phyloP scores from a whole-genome alignment of 73 alveolate genomes.

The Halteria grandinella region DNA sequence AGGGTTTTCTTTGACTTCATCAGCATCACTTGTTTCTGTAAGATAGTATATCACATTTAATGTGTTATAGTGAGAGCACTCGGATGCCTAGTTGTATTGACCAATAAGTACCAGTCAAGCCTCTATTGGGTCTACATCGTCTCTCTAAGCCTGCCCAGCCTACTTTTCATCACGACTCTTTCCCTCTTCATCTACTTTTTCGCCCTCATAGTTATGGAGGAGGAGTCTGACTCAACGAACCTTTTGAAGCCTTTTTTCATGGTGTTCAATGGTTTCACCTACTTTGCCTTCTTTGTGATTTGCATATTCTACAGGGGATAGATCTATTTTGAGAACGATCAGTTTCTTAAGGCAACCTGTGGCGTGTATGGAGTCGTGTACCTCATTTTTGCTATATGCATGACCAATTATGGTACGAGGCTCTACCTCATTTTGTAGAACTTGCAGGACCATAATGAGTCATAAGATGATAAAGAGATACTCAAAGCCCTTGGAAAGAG shows the following conservation, averaged over 20 bases:
- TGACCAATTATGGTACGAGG: constrained; percentile 49
- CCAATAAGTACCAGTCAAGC: neutral
- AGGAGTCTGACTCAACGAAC: constrained; percentile 28
- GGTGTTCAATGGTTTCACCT: constrained; percentile 30
- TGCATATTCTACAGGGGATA: constrained; percentile 15
- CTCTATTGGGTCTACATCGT: constrained; percentile 36
- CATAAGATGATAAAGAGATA: constrained; percentile 14
- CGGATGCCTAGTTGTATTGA: constrained; percentile 7
- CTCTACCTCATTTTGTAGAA: constrained; percentile 31
- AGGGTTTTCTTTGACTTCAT: constrained; percentile 17
- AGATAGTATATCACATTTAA: neutral
- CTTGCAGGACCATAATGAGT: constrained; percentile 5
- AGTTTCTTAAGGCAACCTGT: constrained; percentile 41
- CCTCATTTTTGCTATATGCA: constrained; percentile 45
- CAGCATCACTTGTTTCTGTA: constrained; percentile 41
- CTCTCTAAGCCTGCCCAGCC: constrained; percentile 18
- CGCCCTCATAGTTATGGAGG: constrained; percentile 54
- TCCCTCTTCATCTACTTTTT: constrained; percentile 55
- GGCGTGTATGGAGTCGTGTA: constrained; percentile 53
- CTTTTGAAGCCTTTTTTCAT: constrained; percentile 45
- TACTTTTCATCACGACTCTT: constrained; percentile 42
- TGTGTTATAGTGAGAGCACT: constrained; percentile 11
- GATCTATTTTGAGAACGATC: constrained; percentile 8
- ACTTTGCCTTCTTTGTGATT: constrained; percentile 39
- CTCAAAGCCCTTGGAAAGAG: constrained; percentile 10